Percentiles rank a stretch among this genome's conserved stretches.
Evolutionary conservation across 148 eudicot genomes (phyloP).

Genomic region (Linanthus parryae): DNA sequence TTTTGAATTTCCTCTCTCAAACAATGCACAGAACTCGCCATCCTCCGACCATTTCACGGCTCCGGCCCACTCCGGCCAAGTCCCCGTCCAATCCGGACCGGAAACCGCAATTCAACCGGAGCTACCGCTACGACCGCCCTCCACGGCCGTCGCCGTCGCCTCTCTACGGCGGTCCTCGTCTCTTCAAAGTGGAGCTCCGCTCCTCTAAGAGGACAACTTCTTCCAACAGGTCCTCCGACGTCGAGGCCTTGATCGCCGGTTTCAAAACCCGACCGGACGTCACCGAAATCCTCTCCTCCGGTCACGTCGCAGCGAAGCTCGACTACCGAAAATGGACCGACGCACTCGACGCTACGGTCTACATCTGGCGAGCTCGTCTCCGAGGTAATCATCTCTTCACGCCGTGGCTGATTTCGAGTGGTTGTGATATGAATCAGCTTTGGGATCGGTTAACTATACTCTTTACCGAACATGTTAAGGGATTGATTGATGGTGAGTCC

Average conservation of each 20-base stretch:
- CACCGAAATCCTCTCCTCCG: neutral
- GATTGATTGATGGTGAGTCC: constrained; percentile 30
- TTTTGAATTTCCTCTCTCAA: too few relatives aligned
- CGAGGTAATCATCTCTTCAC: constrained; percentile 15
- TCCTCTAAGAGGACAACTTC: neutral
- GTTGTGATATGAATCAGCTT: constrained; percentile 42
- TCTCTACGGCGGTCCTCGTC: neutral
- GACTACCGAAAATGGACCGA: constrained; percentile 39
- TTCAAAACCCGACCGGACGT: constrained; percentile 15
- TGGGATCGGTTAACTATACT: constrained; percentile 27
- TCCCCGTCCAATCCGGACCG: neutral
- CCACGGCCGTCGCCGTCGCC: too few relatives aligned
- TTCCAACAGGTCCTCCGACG: constrained; percentile 1
- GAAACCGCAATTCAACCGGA: constrained; percentile 2
- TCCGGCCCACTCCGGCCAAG: too few relatives aligned
- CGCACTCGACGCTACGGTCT: constrained; percentile 33
- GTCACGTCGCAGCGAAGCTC: constrained; percentile 14
- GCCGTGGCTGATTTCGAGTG: constrained; percentile 31
- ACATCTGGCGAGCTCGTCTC: constrained; percentile 41
- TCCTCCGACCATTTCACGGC: too few relatives aligned
- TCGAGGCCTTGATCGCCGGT: constrained; percentile 21
- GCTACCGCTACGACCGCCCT: neutral
- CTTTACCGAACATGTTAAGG: constrained; percentile 20
- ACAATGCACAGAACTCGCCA: too few relatives aligned
- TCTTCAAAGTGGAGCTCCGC: constrained; percentile 23